These are phyloP conservation scores for Coemansia sp. DNA, from an alignment of 371 early-diverging fungal species.

Conservation along the genomic window DNA sequence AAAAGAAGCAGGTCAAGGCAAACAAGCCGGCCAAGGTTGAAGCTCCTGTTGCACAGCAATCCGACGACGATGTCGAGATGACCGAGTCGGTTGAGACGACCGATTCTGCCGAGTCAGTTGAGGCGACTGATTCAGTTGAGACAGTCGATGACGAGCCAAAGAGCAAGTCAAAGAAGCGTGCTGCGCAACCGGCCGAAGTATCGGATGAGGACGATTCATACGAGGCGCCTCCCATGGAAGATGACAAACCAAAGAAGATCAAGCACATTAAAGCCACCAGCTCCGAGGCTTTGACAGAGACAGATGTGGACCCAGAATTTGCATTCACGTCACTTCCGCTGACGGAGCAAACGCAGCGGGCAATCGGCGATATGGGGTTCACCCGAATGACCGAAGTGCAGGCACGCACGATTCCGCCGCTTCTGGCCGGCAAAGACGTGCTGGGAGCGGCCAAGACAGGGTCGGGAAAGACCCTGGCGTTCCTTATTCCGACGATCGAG, in stretches of 20 bases:
- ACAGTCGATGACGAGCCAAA: not conserved
- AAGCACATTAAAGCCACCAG: conserved; percentile 1
- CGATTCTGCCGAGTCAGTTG: not conserved
- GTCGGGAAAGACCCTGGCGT: conserved; percentile 97
- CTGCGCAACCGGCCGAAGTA: not conserved
- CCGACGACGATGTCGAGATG: conserved; percentile 8
- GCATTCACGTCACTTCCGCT: conserved; percentile 65
- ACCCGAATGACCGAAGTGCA: conserved; percentile 97
- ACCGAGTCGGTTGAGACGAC: not conserved
- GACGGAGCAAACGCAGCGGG: conserved; percentile 70
- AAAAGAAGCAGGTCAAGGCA: conserved; percentile 8
- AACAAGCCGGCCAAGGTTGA: conserved; percentile 5
- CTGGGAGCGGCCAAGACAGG: conserved; percentile 99
- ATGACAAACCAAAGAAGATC: not conserved
- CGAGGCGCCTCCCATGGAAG: not conserved
- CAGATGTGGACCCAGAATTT: conserved; percentile 12
- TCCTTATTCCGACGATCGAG: conserved; percentile 96
- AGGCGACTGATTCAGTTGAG: not conserved
- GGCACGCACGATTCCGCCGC: conserved; percentile 90
- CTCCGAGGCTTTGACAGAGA: not conserved
- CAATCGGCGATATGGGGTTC: conserved; percentile 92
- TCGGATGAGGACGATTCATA: not conserved
- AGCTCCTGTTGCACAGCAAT: not conserved
- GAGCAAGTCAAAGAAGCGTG: conserved; percentile 7
- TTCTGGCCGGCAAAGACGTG: conserved; percentile 95